Evolutionary conservation across 768 basidiomycete species (phyloP).

Genomic region (Lentinus tigrinus): DNA sequence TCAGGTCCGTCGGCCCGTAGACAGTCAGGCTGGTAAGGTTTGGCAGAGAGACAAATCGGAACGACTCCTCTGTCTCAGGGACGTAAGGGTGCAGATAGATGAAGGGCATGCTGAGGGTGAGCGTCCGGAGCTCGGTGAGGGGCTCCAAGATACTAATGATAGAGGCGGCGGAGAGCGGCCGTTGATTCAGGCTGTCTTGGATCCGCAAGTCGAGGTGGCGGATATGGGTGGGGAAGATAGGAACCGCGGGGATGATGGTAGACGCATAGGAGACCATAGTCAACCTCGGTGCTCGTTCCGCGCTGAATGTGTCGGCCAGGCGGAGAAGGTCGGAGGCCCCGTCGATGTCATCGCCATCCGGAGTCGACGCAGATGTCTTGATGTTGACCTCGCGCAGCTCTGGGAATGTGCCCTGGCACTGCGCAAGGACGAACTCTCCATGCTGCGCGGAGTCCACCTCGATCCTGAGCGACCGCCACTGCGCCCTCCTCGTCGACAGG

Average conservation of each 20-base stretch:
- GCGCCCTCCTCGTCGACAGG: slow-evolving; percentile 37
- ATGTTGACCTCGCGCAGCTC: slow-evolving; percentile 33
- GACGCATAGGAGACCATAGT: slow-evolving; percentile 8
- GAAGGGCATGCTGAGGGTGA: slow-evolving; percentile 41
- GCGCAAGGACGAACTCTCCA: slow-evolving; percentile 38
- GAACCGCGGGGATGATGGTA: slow-evolving; percentile 22
- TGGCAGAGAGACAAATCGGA: slow-evolving; percentile 22
- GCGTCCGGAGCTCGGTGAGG: slow-evolving; percentile 39
- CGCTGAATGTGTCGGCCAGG: slow-evolving; percentile 12
- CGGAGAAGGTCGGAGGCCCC: slow-evolving; percentile 2
- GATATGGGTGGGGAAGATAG: slow-evolving; percentile 31
- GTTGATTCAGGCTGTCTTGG: slow-evolving; percentile 13
- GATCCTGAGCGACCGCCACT: slow-evolving; percentile 47
- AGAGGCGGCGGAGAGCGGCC: slow-evolving; percentile 20
- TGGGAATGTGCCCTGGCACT: slow-evolving; percentile 34
- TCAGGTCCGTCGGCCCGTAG: slow-evolving; percentile 31
- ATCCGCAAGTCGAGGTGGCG: slow-evolving; percentile 14
- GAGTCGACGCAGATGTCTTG: slow-evolving; percentile 18
- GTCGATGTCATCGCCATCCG: slow-evolving; percentile 6
- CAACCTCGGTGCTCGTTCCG: slow-evolving; percentile 19
- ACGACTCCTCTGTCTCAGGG: slow-evolving; percentile 10
- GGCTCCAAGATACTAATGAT: slow-evolving; percentile 33
- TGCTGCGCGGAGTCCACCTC: slow-evolving; percentile 37
- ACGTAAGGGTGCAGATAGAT: slow-evolving; percentile 27
- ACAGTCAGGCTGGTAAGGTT: slow-evolving; percentile 32